Evolutionary conservation across 2,329 filamentous ascomycete species (phyloP).

Genomic region (Teratosphaeria viscida): DNA sequence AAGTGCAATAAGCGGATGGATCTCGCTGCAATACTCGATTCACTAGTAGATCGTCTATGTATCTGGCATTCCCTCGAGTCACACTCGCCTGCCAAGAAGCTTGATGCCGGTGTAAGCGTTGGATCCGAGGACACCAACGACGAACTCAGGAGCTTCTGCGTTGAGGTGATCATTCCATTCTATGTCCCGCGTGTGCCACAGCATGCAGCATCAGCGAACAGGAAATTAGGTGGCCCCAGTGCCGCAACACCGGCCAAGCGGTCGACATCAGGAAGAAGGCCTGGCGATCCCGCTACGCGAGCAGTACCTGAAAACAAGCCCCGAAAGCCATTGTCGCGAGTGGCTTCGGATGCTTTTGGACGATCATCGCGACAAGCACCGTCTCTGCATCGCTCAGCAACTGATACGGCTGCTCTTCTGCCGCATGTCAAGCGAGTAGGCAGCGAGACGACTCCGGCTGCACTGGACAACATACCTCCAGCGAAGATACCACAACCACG

Average conservation of each 20-base stretch:
- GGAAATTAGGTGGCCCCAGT: conserved; percentile 64
- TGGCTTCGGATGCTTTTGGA: conserved; percentile 47
- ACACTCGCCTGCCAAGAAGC: conserved; percentile 41
- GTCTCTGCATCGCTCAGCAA: conserved; percentile 59
- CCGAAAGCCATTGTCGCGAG: conserved; percentile 49
- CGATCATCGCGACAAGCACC: conserved; percentile 46
- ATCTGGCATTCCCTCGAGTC: conserved; percentile 72
- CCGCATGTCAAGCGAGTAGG: conserved; percentile 57
- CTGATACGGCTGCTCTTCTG: conserved; percentile 43
- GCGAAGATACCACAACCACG: conserved; percentile 11
- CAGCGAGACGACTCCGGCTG: conserved; percentile 47
- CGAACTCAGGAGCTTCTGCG: conserved; percentile 63
- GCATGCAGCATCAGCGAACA: conserved; percentile 58
- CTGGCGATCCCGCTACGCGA: conserved; percentile 26
- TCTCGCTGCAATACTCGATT: conserved; percentile 55
- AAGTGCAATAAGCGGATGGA: conserved; percentile 48
- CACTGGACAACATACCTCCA: conserved; percentile 32
- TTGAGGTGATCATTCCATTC: conserved; percentile 72
- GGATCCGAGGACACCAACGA: conserved; percentile 36
- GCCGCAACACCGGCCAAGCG: conserved; percentile 48
- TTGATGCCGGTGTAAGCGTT: conserved; percentile 8
- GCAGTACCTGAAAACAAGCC: conserved; percentile 31
- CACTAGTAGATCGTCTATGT: conserved; percentile 66
- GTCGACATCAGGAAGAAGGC: conserved; percentile 31
- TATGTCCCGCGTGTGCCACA: conserved; percentile 68